A percentile compares a stretch with the other conserved stretches of the same genome.
Conservation (phyloP, 1,139 yeast species). For the Geotrichum fermentans region DNA sequence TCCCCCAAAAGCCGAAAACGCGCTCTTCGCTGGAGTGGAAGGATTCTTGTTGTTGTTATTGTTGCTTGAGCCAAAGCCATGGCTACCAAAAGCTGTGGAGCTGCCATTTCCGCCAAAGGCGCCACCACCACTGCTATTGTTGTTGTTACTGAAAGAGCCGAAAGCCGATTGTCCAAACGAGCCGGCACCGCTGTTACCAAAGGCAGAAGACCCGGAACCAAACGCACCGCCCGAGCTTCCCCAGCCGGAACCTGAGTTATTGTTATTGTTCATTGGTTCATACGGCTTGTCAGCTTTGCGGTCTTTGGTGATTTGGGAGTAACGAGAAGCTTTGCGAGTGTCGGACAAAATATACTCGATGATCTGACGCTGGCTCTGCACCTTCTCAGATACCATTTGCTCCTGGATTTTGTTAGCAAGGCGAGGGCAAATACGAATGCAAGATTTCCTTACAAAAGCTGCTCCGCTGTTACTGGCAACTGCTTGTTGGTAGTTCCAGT, state of each 20-base stretch:
- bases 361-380: slow-evolving; percentile 47
- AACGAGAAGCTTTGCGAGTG: slow-evolving; percentile 52
- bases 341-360: slow-evolving; percentile 41
- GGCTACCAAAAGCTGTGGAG: slow-evolving; percentile 9
- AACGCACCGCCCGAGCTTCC: slow-evolving; percentile 20
- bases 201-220: slow-evolving; percentile 8
- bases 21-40: slow-evolving; percentile 24
- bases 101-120: slow-evolving; percentile 27
- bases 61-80: neutral
- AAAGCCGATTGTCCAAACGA: slow-evolving; percentile 13
- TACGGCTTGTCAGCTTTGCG: slow-evolving; percentile 10
- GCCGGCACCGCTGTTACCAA: slow-evolving; percentile 5
- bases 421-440: neutral
- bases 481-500: slow-evolving; percentile 48
- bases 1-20: slow-evolving; percentile 14
- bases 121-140: slow-evolving; percentile 27
- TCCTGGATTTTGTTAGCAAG: slow-evolving; percentile 18
- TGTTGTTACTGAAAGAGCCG: slow-evolving; percentile 15
- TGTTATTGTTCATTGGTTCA: slow-evolving; percentile 12
- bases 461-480: slow-evolving; percentile 38
- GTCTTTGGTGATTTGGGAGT: slow-evolving; percentile 26
- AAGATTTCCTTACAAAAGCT: slow-evolving; percentile 20
- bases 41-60: slow-evolving; percentile 13
- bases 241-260: slow-evolving; percentile 19
- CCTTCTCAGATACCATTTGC: slow-evolving; percentile 39